Base-by-base conservation (phyloP, 1,284 basidiomycete species). In the Papiliotrema flavescens region DNA sequence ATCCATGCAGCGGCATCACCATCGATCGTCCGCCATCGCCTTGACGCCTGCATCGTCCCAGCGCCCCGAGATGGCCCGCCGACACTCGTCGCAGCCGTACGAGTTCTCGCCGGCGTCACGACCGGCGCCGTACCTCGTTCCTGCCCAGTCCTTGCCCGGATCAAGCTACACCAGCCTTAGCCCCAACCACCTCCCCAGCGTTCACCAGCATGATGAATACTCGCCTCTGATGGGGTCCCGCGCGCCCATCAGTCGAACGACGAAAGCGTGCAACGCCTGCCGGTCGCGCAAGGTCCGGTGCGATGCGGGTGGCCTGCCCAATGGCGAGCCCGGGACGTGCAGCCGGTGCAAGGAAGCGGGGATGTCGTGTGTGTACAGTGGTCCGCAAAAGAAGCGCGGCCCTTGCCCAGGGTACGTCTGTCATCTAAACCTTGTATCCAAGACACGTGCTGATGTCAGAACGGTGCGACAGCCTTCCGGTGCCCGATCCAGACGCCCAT, bases 231-330 rank as follows among this genome's bases (percentile, higher is more conserved):
- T 20, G 5, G 63, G 63, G 3, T 47, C 62, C 14, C 51, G 69
- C 22, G 65, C 67, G 1, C 69, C 69, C 7, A 70, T 70, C 34
- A 69, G 66, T 15, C 58, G 69, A 11, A 69, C 64, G 0, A 69
- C 66, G 2, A 67, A 67, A 46, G 69, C 69, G 1, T 70, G 69
- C 50, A 67, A 70, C 39, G 60, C 65, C 0, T 70, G 69, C 46
- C 56, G 69, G 22, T 49, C 61, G 11, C 51, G 69, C 13, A 70
- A 70, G 47, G 69, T 70, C 0, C 56, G 69, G 11, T 70, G 69
- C 45, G 65, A 67, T 48, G 65, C 68, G 8, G 66, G 65, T 8
- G 66, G 65, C 22, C 36, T 55, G 13, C 51, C 56, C 0, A 56
- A 59, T 19, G 58, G 59, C 3, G 56, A 60, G n/a, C 56, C 59